Base-by-base conservation (phyloP, 2,329 filamentous ascomycete genomes). In the Ilyonectria destructans region DNA sequence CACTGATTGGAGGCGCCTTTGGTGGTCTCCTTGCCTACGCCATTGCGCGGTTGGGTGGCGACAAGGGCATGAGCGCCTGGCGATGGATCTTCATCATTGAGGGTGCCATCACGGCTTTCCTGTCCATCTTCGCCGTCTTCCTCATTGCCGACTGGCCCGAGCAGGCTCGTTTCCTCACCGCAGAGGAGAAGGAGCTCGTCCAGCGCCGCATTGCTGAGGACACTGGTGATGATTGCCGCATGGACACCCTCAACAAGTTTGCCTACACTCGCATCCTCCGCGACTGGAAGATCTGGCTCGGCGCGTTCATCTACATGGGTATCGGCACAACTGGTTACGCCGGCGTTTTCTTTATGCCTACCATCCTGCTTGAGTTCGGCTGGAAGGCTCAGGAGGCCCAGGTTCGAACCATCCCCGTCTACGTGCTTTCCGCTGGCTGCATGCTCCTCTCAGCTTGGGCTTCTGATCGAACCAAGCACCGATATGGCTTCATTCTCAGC, bases 401-500 rank as follows among this genome's bases (percentile, higher is more conserved):
- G 65, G 56, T 82, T 3, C 79, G 75, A 21, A 80, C 78, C 15
- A 80, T 83, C 37, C 81, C 81, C 8, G 77, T 83, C 29, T 82
- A 81, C 62, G 72, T 80, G 35, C 75, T 80, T n/a, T 77, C 81
- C 1, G 74, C 75, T 6, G 74, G 74, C 12, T 67, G 74, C 49
- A 79, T 77, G 71, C 49, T 82, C 15, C 52, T 73, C 29, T 74
- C 73, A 5, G 81, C 87, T 1, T 85, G 83, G 71, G 71, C 81
- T 7, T 87, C 87, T 2, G 88, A 90, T 71, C 77, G 82, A 1
- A 76, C 85, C 4, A 84, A 82, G 88, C 73, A 86, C 66, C 85
- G 88, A 0, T 90, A 85, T 67, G 80, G 80, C 12, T 90, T 90
- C 79, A 85, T 86, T 40, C 82, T 90, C 15, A 72, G 79, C 3